A percentile compares a stretch with the other conserved stretches of the same genome.
These are phyloP conservation scores for Nemania sp. DNA, from an alignment of 2,329 filamentous ascomycete genomes.

Conservation along the genomic window DNA sequence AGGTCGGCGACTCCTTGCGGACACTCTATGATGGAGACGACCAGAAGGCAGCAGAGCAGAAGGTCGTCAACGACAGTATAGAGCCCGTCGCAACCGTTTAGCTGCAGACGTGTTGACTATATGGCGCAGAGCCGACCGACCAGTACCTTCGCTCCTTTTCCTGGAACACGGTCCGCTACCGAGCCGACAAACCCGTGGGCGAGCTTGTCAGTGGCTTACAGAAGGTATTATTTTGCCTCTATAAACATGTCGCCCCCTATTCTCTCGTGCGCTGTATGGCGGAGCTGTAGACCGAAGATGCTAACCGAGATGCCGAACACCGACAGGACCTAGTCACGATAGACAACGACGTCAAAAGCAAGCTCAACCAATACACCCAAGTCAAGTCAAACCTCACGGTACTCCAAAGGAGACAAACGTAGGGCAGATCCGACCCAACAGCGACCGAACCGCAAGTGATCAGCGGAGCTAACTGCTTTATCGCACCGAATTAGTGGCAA, in stretches of 20 bases:
- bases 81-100: conserved; percentile 15
- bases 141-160: conserved; percentile 86
- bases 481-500: conserved; percentile 67
- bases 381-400: conserved; percentile 82
- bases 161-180: conserved; percentile 98
- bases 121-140: conserved; percentile 84
- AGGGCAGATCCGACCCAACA: conserved; percentile 39
- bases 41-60: conserved; percentile 80
- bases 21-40: conserved; percentile 83
- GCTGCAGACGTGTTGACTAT: conserved; percentile 31
- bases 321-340: conserved; percentile 81
- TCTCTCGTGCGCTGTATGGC: neutral
- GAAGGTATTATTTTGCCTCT: conserved; percentile 60
- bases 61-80: conserved; percentile 92
- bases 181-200: conserved; percentile 84
- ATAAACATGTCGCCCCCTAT: neutral
- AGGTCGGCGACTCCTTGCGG: conserved; percentile 84
- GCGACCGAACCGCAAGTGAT: neutral
- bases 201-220: conserved; percentile 87
- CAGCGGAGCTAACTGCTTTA: conserved; percentile 10
- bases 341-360: conserved; percentile 93
- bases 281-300: neutral
- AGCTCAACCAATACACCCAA: conserved; percentile 92
- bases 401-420: conserved; percentile 88
- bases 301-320: conserved; percentile 19